These are phyloP conservation scores for Microcyclospora pomicola DNA, from an alignment of 2,329 filamentous ascomycete species.

Conservation along the genomic window DNA sequence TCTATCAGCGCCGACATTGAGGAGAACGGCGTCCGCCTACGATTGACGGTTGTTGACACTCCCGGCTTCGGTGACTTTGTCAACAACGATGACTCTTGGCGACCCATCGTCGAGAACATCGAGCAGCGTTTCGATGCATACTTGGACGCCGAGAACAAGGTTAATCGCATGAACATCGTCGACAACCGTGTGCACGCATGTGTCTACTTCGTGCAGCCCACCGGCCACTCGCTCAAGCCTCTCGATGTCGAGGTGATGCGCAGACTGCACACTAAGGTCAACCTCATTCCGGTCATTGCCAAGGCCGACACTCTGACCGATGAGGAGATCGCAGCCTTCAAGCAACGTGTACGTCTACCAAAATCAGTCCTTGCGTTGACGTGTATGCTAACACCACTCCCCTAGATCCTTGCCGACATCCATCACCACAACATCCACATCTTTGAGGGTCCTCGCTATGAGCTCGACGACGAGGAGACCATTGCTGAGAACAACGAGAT, in stretches of 20 bases:
- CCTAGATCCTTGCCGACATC: conserved; percentile 88
- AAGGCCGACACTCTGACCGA: conserved; percentile 97
- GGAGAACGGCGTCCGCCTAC: conserved; percentile 92
- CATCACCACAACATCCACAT: conserved; percentile 96
- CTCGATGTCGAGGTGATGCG: conserved; percentile 99
- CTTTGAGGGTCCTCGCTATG: conserved; percentile 95
- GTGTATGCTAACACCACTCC: conserved; percentile 7
- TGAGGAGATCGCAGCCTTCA: conserved; percentile 88
- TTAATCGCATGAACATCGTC: conserved; percentile 99
- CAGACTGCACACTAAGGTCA: conserved; percentile 98
- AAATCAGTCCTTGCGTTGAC: not conserved
- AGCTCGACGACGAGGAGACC: conserved; percentile 97
- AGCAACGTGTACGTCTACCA: conserved; percentile 65
- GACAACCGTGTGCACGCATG: conserved; percentile 98
- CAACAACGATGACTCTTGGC: conserved; percentile 99
- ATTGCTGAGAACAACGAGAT: conserved; percentile 99
- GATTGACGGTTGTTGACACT: conserved; percentile 92
- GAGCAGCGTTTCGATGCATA: conserved; percentile 98
- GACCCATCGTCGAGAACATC: conserved; percentile 98
- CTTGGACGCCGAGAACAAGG: conserved; percentile 98
- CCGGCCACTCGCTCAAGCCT: conserved; percentile 94
- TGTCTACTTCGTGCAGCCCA: conserved; percentile 99
- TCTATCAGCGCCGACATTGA: conserved; percentile 58
- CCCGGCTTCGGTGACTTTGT: conserved; percentile 98
- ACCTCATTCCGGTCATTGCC: conserved; percentile 96